A percentile compares a stretch with the other conserved stretches of the same genome.
phyloP scores from a whole-genome alignment of 1,139 yeast species.

The Hyphopichia wangnamkhiaoensis region DNA sequence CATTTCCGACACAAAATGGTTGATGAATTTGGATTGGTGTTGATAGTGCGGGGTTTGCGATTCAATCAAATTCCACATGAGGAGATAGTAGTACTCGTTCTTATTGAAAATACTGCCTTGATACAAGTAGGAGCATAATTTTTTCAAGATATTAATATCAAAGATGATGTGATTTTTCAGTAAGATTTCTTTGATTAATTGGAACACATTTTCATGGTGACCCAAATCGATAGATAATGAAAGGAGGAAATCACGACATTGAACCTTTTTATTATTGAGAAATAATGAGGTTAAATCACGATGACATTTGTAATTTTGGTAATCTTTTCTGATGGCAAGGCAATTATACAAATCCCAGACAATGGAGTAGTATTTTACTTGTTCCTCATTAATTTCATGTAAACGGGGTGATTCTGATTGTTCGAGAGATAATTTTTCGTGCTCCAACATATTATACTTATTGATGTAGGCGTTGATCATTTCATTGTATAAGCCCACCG shows the following conservation, averaged over 20 bases:
- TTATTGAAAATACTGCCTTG: slow-evolving; percentile 27
- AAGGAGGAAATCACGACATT: slow-evolving; percentile 34
- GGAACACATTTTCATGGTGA: slow-evolving; percentile 39
- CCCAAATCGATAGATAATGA: slow-evolving; percentile 34
- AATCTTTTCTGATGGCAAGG: slow-evolving; percentile 41
- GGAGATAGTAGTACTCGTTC: slow-evolving; percentile 33
- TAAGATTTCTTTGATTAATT: slow-evolving; percentile 39
- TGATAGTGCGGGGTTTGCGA: slow-evolving; percentile 32
- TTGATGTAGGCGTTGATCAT: slow-evolving; percentile 28
- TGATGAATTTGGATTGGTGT: slow-evolving; percentile 19
- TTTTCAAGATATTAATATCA: slow-evolving; percentile 31
- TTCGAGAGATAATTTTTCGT: slow-evolving; percentile 5
- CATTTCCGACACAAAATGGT: slow-evolving; percentile 36
- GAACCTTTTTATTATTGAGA: slow-evolving; percentile 13
- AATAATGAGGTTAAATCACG: slow-evolving; percentile 7
- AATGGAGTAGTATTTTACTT: slow-evolving; percentile 12
- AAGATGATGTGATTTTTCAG: slow-evolving; percentile 34
- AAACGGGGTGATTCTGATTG: slow-evolving; percentile 6
- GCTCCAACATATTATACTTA: slow-evolving; percentile 20
- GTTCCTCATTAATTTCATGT: slow-evolving; percentile 14
- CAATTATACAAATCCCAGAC: slow-evolving; percentile 39
- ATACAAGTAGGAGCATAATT: slow-evolving; percentile 33
- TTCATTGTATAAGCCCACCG: slow-evolving; percentile 31
- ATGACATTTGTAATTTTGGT: slow-evolving; percentile 16
- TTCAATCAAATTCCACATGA: slow-evolving; percentile 38